Percentiles rank a stretch among this genome's conserved stretches.
These are phyloP conservation scores for Cladosporium halotolerans DNA, from an alignment of 2,329 filamentous ascomycete species.

Conservation along the genomic window DNA sequence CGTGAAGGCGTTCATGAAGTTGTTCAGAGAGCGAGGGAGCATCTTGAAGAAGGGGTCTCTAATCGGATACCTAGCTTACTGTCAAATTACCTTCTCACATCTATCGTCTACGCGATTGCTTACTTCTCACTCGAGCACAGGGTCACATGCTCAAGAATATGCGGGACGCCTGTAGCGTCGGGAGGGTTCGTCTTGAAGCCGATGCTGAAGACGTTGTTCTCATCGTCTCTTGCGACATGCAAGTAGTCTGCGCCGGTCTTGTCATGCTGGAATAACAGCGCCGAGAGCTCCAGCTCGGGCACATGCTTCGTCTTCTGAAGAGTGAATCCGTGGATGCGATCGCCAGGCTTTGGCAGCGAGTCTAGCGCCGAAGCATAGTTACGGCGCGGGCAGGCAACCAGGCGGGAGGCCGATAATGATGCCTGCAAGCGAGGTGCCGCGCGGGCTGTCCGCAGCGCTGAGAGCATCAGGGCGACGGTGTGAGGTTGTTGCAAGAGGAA, in stretches of 20 bases:
- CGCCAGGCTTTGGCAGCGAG: slow-evolving; percentile 69
- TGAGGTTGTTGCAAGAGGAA: not conserved
- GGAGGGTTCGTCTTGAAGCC: slow-evolving; percentile 99
- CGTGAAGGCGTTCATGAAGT: slow-evolving; percentile 99
- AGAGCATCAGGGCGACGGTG: slow-evolving; percentile 3
- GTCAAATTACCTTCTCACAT: slow-evolving; percentile 9
- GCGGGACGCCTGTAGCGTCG: slow-evolving; percentile 90
- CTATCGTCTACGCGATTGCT: slow-evolving; percentile 17
- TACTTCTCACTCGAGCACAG: slow-evolving; percentile 91
- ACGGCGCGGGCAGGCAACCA: slow-evolving; percentile 15
- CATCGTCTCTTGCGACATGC: slow-evolving; percentile 88
- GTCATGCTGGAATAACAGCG: slow-evolving; percentile 84
- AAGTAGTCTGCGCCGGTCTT: slow-evolving; percentile 94
- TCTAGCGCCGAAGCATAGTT: slow-evolving; percentile 64
- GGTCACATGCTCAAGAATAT: slow-evolving; percentile 96
- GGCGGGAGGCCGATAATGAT: not conserved
- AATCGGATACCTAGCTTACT: slow-evolving; percentile 69
- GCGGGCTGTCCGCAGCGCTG: slow-evolving; percentile 5
- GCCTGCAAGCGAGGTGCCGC: slow-evolving; percentile 4
- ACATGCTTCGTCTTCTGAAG: slow-evolving; percentile 84
- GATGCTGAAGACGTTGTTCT: slow-evolving; percentile 99
- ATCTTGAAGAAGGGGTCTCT: slow-evolving; percentile 99
- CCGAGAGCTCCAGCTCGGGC: slow-evolving; percentile 86
- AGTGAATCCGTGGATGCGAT: slow-evolving; percentile 89
- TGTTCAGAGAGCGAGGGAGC: slow-evolving; percentile 94